These are phyloP conservation scores for Thalassiosira mediterranea DNA, from an alignment of 352 stramenopile genomes.

Conservation along the genomic window DNA sequence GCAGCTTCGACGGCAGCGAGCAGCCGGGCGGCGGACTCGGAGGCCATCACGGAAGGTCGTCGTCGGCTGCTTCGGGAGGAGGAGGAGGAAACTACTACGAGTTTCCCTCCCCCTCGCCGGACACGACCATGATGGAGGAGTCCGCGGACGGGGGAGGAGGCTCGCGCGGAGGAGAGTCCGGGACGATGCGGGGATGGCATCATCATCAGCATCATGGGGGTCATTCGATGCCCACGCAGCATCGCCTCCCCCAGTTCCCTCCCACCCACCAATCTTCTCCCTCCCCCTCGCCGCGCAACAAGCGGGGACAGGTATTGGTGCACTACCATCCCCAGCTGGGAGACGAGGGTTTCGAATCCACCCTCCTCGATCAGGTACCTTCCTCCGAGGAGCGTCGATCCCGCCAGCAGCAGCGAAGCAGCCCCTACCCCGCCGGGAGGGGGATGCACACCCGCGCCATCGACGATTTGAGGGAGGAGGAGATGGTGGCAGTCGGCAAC, in stretches of 20 bases:
- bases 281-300: neutral
- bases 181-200: no score
- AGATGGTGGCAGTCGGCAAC: neutral
- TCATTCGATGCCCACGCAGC: neutral
- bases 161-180: no score
- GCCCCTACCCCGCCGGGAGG: neutral
- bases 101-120: neutral
- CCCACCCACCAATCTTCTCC: constrained; percentile 1
- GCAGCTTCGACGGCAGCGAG: neutral
- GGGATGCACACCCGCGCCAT: constrained; percentile 15
- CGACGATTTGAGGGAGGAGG: constrained; percentile 28
- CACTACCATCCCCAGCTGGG: constrained; percentile 63
- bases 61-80: no score
- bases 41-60: no score
- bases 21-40: no score
- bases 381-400: neutral
- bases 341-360: constrained; percentile 59
- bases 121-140: neutral
- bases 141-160: no score
- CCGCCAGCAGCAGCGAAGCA: neutral
- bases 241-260: neutral
- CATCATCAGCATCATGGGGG: no score
- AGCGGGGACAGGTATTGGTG: constrained; percentile 39
- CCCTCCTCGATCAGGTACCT: constrained; percentile 17
- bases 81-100: neutral